Evolutionary conservation across 768 basidiomycete species (phyloP), one percentile per base, ranked within the genome.

Genomic region (Naematelia aurantialba): DNA sequence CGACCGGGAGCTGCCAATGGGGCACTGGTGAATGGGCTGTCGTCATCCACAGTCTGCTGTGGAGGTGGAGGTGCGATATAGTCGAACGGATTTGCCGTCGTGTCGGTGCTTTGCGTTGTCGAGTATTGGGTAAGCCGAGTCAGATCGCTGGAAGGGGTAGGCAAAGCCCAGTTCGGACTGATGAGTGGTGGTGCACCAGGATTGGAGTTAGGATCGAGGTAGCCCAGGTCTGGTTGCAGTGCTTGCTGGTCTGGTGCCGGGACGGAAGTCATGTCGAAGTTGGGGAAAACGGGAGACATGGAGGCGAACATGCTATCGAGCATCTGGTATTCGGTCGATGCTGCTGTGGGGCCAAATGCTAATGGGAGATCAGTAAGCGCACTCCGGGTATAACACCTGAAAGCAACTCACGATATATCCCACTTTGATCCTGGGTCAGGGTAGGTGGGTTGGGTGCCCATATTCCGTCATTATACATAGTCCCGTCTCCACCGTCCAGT

Each of bases 241-340:
- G 52, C 21, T 50, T 61, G 51, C 27, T 42, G 24, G 19, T 25
- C n/a, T 30, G 47, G 30, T 5, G 39, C 3, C 12, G n/a, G 19
- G 34, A 26, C 47, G 2, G 25, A 12, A 17, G 45, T 17, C 17
- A 66, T 45, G 34, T 70, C 66, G 21, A 60, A 54, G 34, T 30
- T 44, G 0, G 63, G 56, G 50, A 26, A 30, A 64, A 71, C 60
- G 4, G 71, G 71, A 5, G 65, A 66, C 45, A 73, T 59, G 12
- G 52, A 88, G 39, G 89, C 91, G 51, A 98, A 82, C 72, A 98
- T 93, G 22, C 88, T 85, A 48, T 89, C 90, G 4, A 98, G 84
- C 66, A 96, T 94, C 49, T 90, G 90, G 78, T 96, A 98, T 74
- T 98, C 94, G 61, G 91, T 81, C 74, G 92, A 92, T 22, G 91